Evolutionary conservation across 1,284 basidiomycete species (phyloP), one percentile per base, ranked within the genome.

Genomic region (Apiotrichum mycotoxinovorans): DNA sequence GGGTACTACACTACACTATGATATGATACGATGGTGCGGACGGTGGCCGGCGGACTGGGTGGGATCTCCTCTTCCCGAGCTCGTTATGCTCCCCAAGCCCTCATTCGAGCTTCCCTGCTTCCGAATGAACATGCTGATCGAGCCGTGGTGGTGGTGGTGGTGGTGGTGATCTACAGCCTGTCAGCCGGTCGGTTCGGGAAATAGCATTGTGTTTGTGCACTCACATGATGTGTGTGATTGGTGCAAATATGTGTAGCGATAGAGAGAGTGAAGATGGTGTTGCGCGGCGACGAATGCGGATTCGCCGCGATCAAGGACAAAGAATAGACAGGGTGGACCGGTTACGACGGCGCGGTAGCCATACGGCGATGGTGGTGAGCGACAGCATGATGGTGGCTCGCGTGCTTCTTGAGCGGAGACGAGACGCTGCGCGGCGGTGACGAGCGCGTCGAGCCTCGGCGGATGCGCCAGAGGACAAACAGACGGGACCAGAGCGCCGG

Each of bases 401-500:
- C 9, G 20, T 41, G 5, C 9, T 41, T 41, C 8, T 38, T 17
- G 37, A 5, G 18, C 37, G 37, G 17, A 2, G 40, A 41, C 4
- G 40, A 10, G 1, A 20, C 20, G 20, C 5, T 23, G n/a, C 15
- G 17, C n/a, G 38, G 3, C 38, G 38, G 4, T 9, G 42, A 26
- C 18, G 9, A 10, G 40, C 22, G 23, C 42, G 23, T 15, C 20
- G 26, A 44, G 42, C 42, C 12, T 8, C 46, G 30, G 20, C 33
- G 46, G 33, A n/a, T 12, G 26, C 49, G 49, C 49, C 49, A 51
- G 49, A 51, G 38, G 49, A 51, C 23, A 15, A 40, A 38, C 18
- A 51, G 37, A 3, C 35, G 23, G 5, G 23, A 41, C 49, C 49
- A 51, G 49, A 51, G 38, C 14, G 46, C 46, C 8, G 20, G 26